These are phyloP conservation scores for Bruguiera hainesii DNA, from an alignment of 441 rosid species.

Conservation along the genomic window DNA sequence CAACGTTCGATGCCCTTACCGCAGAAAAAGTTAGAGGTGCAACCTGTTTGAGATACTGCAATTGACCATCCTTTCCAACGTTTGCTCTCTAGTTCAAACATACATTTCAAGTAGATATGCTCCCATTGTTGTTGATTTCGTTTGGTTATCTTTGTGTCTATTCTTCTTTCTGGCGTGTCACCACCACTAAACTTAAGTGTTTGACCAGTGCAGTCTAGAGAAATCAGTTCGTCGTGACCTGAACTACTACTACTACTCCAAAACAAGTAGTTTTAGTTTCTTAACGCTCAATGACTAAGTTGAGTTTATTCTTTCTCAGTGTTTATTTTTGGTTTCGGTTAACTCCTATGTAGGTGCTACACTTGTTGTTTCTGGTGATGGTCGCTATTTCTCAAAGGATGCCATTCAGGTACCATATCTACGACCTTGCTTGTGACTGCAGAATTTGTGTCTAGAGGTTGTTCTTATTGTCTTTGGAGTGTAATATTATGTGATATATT, in stretches of 20 bases:
- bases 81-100: too few relatives aligned
- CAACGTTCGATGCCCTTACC: constrained; percentile 82
- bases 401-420: constrained; percentile 71
- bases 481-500: neutral
- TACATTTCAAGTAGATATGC: too few relatives aligned
- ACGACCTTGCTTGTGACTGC: neutral
- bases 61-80: too few relatives aligned
- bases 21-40: constrained; percentile 78
- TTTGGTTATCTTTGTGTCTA: neutral
- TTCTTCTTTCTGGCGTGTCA: neutral
- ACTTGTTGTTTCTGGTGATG: constrained; percentile 99
- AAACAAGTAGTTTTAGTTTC: neutral
- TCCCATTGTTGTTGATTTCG: neutral
- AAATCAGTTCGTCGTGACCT: neutral
- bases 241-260: neutral
- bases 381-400: constrained; percentile 89
- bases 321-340: neutral
- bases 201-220: neutral
- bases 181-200: neutral
- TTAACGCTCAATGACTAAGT: neutral
- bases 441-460: neutral
- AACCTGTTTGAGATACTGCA: neutral
- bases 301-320: neutral
- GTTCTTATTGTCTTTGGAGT: neutral
- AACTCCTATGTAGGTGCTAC: constrained; percentile 61